Evolutionary conservation across 2,329 filamentous ascomycete species (phyloP).

Genomic region (Colletotrichum karsti): DNA sequence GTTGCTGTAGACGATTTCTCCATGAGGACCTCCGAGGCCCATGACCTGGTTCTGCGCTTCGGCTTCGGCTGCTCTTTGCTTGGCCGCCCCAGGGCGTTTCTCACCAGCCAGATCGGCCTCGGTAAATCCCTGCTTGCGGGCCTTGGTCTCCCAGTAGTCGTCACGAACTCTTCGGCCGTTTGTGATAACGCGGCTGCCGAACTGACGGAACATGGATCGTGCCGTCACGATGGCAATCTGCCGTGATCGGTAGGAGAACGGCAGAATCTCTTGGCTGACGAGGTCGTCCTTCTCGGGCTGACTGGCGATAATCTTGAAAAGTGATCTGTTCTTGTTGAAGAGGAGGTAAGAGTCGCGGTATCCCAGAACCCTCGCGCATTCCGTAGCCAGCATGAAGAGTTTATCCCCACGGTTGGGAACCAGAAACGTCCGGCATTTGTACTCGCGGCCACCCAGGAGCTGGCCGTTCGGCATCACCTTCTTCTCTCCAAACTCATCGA

Average conservation of each 20-base stretch:
- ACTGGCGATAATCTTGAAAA: conserved; percentile 97
- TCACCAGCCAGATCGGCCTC: conserved; percentile 96
- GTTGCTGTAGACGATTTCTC: conserved; percentile 90
- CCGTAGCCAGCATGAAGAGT: conserved; percentile 97
- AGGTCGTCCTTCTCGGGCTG: conserved; percentile 97
- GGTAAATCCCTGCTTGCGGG: conserved; percentile 96
- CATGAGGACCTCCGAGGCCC: conserved; percentile 72
- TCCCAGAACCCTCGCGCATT: conserved; percentile 91
- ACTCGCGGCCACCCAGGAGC: conserved; percentile 83
- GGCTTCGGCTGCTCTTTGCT: conserved; percentile 83
- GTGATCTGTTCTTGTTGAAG: conserved; percentile 97
- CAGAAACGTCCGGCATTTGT: conserved; percentile 91
- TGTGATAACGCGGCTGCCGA: conserved; percentile 91
- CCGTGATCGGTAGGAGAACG: conserved; percentile 96
- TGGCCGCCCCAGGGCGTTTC: conserved; percentile 91
- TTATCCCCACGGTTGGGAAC: conserved; percentile 92
- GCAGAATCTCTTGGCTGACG: conserved; percentile 92
- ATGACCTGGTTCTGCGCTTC: conserved; percentile 72
- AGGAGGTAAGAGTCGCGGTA: conserved; percentile 98
- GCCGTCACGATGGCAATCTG: conserved; percentile 99
- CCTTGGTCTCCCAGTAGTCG: conserved; percentile 99
- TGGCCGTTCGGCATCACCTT: conserved; percentile 89
- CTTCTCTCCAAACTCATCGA: conserved; percentile 91
- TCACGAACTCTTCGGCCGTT: conserved; percentile 92
- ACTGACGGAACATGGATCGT: conserved; percentile 98